A percentile compares a stretch with the other conserved stretches of the same genome.
These are phyloP conservation scores for Trichoderma semiorbis DNA, from an alignment of 2,329 filamentous ascomycete genomes.

Conservation along the genomic window DNA sequence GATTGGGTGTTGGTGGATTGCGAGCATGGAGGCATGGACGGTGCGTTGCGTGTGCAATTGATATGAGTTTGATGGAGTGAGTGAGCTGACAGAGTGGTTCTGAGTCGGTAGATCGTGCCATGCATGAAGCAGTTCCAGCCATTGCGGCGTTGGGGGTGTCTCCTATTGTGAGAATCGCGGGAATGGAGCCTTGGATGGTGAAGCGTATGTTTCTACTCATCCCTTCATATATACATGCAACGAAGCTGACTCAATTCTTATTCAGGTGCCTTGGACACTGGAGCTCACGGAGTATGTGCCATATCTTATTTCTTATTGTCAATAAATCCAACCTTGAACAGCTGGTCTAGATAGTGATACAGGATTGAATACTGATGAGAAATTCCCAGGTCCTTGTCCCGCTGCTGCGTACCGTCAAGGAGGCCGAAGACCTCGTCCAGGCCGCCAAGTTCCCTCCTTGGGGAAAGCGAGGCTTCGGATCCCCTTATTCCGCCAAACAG, in stretches of 20 bases:
- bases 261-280: constrained; percentile 46
- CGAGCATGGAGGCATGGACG: constrained; percentile 52
- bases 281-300: constrained; percentile 48
- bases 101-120: constrained; percentile 39
- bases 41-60: constrained; percentile 25
- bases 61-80: background rate
- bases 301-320: background rate
- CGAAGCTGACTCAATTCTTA: background rate
- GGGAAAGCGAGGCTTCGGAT: constrained; percentile 48
- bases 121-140: constrained; percentile 53
- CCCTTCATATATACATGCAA: background rate
- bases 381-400: constrained; percentile 44
- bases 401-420: constrained; percentile 41
- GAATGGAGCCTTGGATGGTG: constrained; percentile 45
- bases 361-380: background rate
- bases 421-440: constrained; percentile 44
- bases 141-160: constrained; percentile 46
- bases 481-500: constrained; percentile 43
- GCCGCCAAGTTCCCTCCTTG: constrained; percentile 50
- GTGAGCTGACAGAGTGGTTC: background rate
- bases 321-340: background rate
- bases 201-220: constrained; percentile 34
- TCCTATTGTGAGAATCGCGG: constrained; percentile 50
- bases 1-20: constrained; percentile 64
- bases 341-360: background rate